Evolutionary conservation across 345 rosid genomes (phyloP), one percentile per base, ranked within the genome.

Genomic region (Pistacia atlantica): DNA sequence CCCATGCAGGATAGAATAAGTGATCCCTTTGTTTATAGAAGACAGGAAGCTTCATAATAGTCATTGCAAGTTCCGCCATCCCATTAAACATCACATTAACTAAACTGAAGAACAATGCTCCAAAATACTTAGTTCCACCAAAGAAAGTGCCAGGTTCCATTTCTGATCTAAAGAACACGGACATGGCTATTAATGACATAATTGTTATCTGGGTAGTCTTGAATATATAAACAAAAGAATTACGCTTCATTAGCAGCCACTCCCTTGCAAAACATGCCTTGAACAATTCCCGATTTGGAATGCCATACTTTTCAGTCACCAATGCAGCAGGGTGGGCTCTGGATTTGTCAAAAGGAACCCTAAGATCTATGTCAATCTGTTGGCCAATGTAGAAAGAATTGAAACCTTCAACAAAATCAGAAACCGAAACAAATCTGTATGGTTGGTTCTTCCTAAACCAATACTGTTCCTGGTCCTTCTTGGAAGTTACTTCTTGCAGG

Each of bases 381-480:
- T 82, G 83, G 8, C 97, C 97, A 2, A 72, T 59, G 74, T 79
- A 86, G 74, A 89, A 92, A 65, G 92, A 86, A 1, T 64, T 64
- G 84, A 78, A 92, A 42, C 88, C 90, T 5, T 45, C 67, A 5
- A 80, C 84, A 28, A 92, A 92, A 8, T 89, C 87, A 45, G 78
- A 57, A 12, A 80, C 93, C 2, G 97, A 83, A 3, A 89, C 58
- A 16, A 80, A 89, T 49, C 67, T 78, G 80, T 88, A 90, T 67
- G 88, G 87, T 67, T 88, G 85, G 13, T 88, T 72, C 83, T 76
- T 84, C 52, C 74, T 85, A 77, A 58, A 87, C 97, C 93, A 92
- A 17, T 90, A 92, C 76, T 89, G 97, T 65, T 88, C 92, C 80
- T 92, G 97, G 77, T 92, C 97, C 70, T 92, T 92, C 77, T 77